These are phyloP conservation scores for Penicillium coffeae DNA, from an alignment of 495 filamentous ascomycete genomes.

Conservation along the genomic window DNA sequence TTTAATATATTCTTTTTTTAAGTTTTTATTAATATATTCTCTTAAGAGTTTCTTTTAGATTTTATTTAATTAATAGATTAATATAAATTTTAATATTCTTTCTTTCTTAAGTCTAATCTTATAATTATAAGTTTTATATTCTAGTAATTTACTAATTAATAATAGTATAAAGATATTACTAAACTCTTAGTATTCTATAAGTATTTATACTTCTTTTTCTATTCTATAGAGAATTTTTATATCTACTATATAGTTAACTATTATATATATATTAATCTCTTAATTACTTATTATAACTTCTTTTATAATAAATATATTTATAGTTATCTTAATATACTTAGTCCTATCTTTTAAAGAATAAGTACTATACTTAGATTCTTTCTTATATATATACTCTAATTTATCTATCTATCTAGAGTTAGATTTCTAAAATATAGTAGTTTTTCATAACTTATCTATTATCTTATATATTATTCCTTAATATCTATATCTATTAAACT, in stretches of 20 bases:
- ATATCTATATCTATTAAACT: too few species aligned
- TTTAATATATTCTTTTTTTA: conserved; percentile 14
- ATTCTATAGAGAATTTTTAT: background rate
- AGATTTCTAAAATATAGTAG: background rate
- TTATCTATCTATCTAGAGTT: background rate
- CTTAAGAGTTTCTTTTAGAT: conserved; percentile 3
- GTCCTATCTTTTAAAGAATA: background rate
- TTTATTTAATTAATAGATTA: conserved; percentile 13
- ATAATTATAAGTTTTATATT: background rate
- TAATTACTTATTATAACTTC: background rate
- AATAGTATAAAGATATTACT: conserved; percentile 1
- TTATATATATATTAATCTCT: background rate
- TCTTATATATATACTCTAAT: background rate
- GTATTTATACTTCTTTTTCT: background rate
- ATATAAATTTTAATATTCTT: conserved; percentile 3
- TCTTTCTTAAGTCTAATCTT: conserved; percentile 4
- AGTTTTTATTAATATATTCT: conserved; percentile 5
- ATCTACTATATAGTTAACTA: background rate
- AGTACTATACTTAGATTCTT: background rate
- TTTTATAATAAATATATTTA: background rate
- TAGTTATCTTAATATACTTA: background rate
- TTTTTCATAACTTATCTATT: too few species aligned
- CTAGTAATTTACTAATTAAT: background rate
- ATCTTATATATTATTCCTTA: too few species aligned
- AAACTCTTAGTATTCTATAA: background rate